Evolutionary conservation across 192 early-diverging fungal species (phyloP).

Genomic region (Linnemannia elongata): DNA sequence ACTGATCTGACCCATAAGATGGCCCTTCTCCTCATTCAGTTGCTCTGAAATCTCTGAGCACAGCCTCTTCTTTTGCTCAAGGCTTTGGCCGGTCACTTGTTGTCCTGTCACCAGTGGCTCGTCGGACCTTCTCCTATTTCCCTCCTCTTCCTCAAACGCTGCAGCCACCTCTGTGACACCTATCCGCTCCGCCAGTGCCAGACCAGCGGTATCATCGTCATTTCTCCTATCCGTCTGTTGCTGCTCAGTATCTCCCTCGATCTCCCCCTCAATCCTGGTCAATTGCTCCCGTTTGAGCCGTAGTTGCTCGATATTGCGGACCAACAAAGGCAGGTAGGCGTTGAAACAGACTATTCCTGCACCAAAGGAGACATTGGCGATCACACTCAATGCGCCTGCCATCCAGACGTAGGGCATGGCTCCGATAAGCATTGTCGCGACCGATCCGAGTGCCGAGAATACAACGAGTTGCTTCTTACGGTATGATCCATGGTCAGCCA

Average conservation of each 20-base stretch:
- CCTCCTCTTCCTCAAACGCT: not conserved
- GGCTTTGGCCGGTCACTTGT: not conserved
- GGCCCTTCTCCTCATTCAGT: constrained; percentile 44
- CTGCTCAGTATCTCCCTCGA: not conserved
- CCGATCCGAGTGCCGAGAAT: constrained; percentile 56
- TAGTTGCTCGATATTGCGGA: constrained; percentile 48
- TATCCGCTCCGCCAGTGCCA: not conserved
- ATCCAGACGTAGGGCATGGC: constrained; percentile 40
- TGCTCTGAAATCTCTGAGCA: constrained; percentile 19
- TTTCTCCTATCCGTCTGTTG: not conserved
- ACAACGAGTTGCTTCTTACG: constrained; percentile 60
- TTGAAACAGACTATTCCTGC: constrained; percentile 66
- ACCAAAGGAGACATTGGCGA: constrained; percentile 64
- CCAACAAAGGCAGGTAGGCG: constrained; percentile 63
- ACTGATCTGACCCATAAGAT: constrained; percentile 59
- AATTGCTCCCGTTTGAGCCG: constrained; percentile 25
- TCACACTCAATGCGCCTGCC: constrained; percentile 57
- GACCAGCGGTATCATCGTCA: not conserved
- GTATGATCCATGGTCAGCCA: constrained; percentile 55
- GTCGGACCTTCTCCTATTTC: not conserved
- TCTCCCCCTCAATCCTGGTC: constrained; percentile 4
- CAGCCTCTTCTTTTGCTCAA: constrained; percentile 16
- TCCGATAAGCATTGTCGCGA: constrained; percentile 63
- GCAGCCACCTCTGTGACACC: not conserved
- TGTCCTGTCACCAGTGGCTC: not conserved